Base-by-base conservation (phyloP, 805 yeast species). In the Lipomyces anomalus region DNA sequence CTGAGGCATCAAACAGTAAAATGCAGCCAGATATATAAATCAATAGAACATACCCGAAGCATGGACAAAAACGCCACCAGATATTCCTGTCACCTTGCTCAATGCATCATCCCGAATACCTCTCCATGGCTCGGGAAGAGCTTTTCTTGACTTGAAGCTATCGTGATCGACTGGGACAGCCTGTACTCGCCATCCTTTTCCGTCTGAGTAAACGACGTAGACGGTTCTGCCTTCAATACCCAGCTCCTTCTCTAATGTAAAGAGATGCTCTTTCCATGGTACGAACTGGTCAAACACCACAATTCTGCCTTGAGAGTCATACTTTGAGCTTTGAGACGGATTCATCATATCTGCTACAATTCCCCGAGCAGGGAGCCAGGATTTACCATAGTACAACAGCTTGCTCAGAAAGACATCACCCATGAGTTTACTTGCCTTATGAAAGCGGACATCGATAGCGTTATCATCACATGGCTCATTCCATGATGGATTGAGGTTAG, bases 261-360 rank as follows among this genome's bases (percentile, higher is more conserved):
- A 86, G 40, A 90, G 70, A 63, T 92, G 97, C 61, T 87, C 96
- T 64, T 88, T 89, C 98, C 98, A 92, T 38, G 95, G 95, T 43
- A 86, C 84, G 62, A 83, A 86, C 50, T 75, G 74, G n/a, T 76
- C 79, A 50, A 92, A 72, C 3, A 84, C 73, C 7, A 92, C 57
- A 36, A 90, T 80, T 52, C 81, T 77, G 34, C 96, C 96, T 21
- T 82, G 73, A 44, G 66, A 51, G 59, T 87, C 86, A 43, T 76
- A 76, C 22, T 77, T 66, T 41, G 67, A 67, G 60, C 97, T 75
- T n/a, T n/a, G n/a, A n/a, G n/a, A n/a, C n/a, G 57, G 55, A 3
- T 68, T 69, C 55, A 88, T 75, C 0, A 95, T 90, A n/a, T 70
- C 66, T 52, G 73, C 74, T 23, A 92, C 97, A 35, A 83, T 69